Percentiles rank a stretch among this genome's conserved stretches.
phyloP scores from a whole-genome alignment of 768 basidiomycete genomes.

The Tylopilus sp. region DNA sequence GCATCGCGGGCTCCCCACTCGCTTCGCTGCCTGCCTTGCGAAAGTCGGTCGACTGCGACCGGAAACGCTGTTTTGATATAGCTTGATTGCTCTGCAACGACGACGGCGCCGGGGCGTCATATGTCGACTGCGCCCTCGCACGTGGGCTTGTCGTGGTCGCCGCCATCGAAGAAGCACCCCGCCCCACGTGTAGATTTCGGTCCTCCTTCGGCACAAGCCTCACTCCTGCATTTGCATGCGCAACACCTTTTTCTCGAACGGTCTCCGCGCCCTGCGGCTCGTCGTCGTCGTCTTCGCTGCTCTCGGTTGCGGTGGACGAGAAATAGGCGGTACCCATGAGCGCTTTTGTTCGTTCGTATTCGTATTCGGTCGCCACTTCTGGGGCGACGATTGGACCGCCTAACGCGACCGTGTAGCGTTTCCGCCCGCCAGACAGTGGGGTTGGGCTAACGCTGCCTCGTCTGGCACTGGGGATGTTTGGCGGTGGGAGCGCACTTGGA shows the following conservation, averaged over 20 bases:
- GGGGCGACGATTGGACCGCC: slow-evolving; percentile 62
- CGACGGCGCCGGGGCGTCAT: slow-evolving; percentile 34
- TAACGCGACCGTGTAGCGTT: slow-evolving; percentile 83
- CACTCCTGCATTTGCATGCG: slow-evolving; percentile 32
- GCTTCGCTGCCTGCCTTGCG: slow-evolving; percentile 7
- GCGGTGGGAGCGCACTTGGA: slow-evolving; percentile 39
- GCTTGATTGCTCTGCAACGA: slow-evolving; percentile 30
- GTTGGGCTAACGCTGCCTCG: slow-evolving; percentile 64
- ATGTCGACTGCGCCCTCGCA: slow-evolving; percentile 58
- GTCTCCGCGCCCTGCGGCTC: slow-evolving; percentile 40
- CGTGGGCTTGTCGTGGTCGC: too few relatives aligned
- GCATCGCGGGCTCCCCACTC: slow-evolving; percentile 6
- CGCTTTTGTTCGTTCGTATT: slow-evolving; percentile 24
- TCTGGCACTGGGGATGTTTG: slow-evolving; percentile 37
- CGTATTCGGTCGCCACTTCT: slow-evolving; percentile 28
- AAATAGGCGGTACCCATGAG: slow-evolving; percentile 42
- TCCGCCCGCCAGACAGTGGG: slow-evolving; percentile 51
- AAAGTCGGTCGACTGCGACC: slow-evolving; percentile 40
- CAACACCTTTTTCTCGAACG: slow-evolving; percentile 50
- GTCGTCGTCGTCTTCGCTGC: slow-evolving; percentile 36
- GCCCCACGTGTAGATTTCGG: slow-evolving; percentile 12
- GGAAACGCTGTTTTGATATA: slow-evolving; percentile 28
- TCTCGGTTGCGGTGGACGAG: slow-evolving; percentile 35
- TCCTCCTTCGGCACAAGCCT: slow-evolving; percentile 28
- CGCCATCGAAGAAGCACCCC: slow-evolving; percentile 1